Conservation (phyloP, 257 asterid genomes). For the Capsicum rhomboideum region DNA sequence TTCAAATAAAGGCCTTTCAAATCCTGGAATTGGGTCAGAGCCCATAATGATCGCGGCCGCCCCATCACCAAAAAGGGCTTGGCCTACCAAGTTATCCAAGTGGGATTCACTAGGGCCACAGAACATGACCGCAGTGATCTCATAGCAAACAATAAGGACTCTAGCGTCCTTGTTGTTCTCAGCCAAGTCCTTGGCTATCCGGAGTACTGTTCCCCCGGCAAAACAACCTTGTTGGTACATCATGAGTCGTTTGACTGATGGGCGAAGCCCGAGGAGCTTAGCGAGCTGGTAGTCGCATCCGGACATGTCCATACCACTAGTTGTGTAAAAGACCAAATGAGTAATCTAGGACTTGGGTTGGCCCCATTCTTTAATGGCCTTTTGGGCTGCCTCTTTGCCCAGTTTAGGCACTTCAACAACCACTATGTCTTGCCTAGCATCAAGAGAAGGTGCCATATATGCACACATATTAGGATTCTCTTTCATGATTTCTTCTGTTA, state of each 20-base stretch:
- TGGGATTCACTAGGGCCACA: constrained; percentile 55
- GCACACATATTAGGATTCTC: constrained; percentile 54
- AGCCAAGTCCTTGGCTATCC: constrained; percentile 67
- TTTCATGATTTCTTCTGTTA: constrained; percentile 50
- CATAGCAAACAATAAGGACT: constrained; percentile 60
- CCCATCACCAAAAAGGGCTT: constrained; percentile 56
- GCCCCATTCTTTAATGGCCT: constrained; percentile 84
- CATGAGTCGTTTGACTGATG: constrained; percentile 61
- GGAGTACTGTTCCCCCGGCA: constrained; percentile 69
- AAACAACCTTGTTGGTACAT: constrained; percentile 80
- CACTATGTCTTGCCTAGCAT: constrained; percentile 62
- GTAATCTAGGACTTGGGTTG: constrained; percentile 75
- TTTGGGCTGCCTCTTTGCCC: constrained; percentile 78
- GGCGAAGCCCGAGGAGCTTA: constrained; percentile 64
- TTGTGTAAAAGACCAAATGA: constrained; percentile 69
- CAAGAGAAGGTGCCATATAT: constrained; percentile 64
- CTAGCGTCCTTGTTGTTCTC: constrained; percentile 69
- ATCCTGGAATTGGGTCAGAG: constrained; percentile 30
- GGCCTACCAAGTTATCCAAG: constrained; percentile 49
- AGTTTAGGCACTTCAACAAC: constrained; percentile 75
- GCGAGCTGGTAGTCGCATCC: constrained; percentile 77
- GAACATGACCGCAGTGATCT: constrained; percentile 45
- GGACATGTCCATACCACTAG: constrained; percentile 87
- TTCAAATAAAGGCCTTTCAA: constrained; percentile 51
- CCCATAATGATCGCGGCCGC: constrained; percentile 54